Evolutionary conservation across 257 asterid species (phyloP).

Genomic region (Voacanga thouarsii): DNA sequence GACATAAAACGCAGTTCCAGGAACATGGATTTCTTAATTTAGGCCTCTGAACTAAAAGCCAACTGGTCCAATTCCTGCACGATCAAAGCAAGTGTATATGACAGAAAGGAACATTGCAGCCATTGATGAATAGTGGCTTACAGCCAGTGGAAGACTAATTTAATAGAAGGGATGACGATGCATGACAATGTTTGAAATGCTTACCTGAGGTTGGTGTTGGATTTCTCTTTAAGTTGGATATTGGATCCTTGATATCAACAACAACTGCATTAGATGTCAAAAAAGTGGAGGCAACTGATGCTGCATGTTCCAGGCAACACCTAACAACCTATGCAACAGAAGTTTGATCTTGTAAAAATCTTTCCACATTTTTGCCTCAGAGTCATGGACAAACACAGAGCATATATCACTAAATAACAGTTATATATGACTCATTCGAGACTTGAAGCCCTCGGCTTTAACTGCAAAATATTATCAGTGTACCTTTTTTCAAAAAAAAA

Average conservation of each 20-base stretch:
- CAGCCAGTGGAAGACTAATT: neutral
- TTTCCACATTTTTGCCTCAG: neutral
- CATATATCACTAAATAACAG: too few species aligned
- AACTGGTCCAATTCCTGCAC: slow-evolving; percentile 54
- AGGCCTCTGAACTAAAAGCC: slow-evolving; percentile 12
- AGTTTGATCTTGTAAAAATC: neutral
- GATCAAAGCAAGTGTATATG: neutral
- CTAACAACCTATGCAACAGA: slow-evolving; percentile 55
- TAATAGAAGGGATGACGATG: neutral
- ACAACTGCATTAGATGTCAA: slow-evolving; percentile 77
- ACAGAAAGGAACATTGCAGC: neutral
- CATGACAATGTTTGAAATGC: neutral
- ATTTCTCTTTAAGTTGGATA: slow-evolving; percentile 25
- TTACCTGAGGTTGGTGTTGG: slow-evolving; percentile 63
- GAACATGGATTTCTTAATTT: neutral
- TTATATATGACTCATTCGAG: neutral
- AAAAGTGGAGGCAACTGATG: slow-evolving; percentile 69
- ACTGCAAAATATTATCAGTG: neutral
- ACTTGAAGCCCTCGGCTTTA: neutral
- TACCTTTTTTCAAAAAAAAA: too few species aligned
- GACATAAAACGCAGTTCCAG: neutral
- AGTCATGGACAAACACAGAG: neutral
- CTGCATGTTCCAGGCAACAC: slow-evolving; percentile 84
- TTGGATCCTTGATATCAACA: slow-evolving; percentile 56
- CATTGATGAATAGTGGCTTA: neutral